Base-by-base conservation (phyloP, 371 early-diverging fungal genomes). In the Syncephalastrum sp. region DNA sequence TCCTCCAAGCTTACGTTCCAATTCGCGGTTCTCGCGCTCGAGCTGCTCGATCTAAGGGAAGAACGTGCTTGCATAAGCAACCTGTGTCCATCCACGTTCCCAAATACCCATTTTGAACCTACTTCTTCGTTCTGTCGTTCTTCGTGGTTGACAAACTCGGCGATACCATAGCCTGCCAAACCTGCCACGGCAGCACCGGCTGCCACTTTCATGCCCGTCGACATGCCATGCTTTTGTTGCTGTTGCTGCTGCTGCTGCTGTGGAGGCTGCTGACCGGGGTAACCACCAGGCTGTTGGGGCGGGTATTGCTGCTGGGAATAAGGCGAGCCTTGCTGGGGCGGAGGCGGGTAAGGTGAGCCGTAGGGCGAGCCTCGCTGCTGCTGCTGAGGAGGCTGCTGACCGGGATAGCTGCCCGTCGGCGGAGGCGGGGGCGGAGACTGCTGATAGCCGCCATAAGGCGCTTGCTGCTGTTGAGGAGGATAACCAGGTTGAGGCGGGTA, bases 81-180 rank as follows among this genome's bases (percentile, higher is more conserved):
- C 61, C 60, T 19, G 64, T 7, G 38, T 10, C 8, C 2, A 10
- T 33, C 8, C 38, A 33, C 38, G 12, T 33, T 33, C 2, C 38
- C 38, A 10, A 33, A 33, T 54, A 45, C 38, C 38, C 38, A 33
- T 33, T 2, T 33, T 10, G 12, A 33, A 33, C 38, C 8, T 33
- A 33, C 38, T 16, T 69, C 67, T 12, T 71, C 68, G 7, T 57
- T 58, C 56, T 77, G 67, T 15, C 66, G 61, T 21, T 69, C 57
- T 42, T 77, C 74, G 47, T 77, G 77, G 12, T 71, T 68, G n/a
- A 68, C 62, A 42, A 71, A 58, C 59, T 74, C 77, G n/a, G 64
- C 47, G 54, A 77, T 58, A 60, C 68, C 77, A 42, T 63, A 73
- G 42, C 72, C 77, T 6, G 66, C 69, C 14, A 71, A 47, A 46